A percentile compares a stretch with the other conserved stretches of the same genome.
phyloP scores from a whole-genome alignment of 148 eudicot species.

The Vaccinium darrowii region DNA sequence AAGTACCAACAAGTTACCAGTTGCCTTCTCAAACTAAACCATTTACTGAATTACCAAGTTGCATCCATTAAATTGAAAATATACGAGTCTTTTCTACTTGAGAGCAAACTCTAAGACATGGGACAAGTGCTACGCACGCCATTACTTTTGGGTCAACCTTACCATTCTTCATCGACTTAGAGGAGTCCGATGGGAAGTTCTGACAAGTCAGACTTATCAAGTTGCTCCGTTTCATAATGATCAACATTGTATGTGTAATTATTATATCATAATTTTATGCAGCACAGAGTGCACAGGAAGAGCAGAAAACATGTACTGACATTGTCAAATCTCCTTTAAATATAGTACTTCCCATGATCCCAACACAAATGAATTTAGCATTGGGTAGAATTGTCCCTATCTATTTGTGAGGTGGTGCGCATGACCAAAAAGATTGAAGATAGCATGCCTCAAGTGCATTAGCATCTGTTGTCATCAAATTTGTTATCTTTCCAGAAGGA shows the following conservation, averaged over 20 bases:
- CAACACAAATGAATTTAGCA: neutral
- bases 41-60: neutral
- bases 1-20: neutral
- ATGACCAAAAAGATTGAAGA: constrained; percentile 1
- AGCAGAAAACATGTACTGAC: neutral
- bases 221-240: neutral
- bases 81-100: neutral
- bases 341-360: neutral
- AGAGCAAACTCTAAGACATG: neutral
- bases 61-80: neutral
- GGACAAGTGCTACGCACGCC: neutral
- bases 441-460: constrained; percentile 51
- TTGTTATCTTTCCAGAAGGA: constrained; percentile 62
- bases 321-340: constrained; percentile 4
- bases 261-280: neutral
- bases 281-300: neutral
- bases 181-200: neutral
- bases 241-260: neutral
- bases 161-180: neutral
- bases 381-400: neutral
- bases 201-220: neutral
- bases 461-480: constrained; percentile 74
- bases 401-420: neutral
- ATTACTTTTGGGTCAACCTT: too few species aligned
- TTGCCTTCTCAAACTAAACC: neutral